Base-by-base conservation (phyloP, 208 protist species). In the Wallacemonas rigidus region DNA sequence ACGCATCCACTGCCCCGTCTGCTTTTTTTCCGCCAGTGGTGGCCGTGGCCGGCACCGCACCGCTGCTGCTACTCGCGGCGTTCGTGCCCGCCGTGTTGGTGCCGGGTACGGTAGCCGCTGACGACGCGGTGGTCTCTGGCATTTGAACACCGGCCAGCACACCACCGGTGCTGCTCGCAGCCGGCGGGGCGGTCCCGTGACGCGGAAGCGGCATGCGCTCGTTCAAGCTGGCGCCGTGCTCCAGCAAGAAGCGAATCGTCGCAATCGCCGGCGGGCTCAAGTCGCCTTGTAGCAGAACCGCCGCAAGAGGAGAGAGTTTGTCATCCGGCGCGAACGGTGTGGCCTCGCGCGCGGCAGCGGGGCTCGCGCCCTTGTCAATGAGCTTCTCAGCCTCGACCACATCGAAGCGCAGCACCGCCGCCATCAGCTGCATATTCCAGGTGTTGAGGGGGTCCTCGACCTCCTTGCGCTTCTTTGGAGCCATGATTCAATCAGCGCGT, bases 371-470 rank as follows among this genome's bases (percentile, higher is more conserved):
- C 45, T 87, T 88, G 26, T 75, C 77, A 26, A 91, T 71, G 9
- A 92, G 51, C 9, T 55, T 45, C n/a, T 80, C 65, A 11, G 81
- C 82, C 8, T 75, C 75, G 12, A 40, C 36, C 12, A 86, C 45
- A 51, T 92, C 81, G 44, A 77, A 69, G n/a, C 71, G 74, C 40
- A 93, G 72, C 14, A 69, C 82, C n/a, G 91, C 85, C 11, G 81
- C 78, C 81, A 92, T 90, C 8, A 96, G 75, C 67, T 94, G 86
- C 56, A 82, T 62, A 55, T 92, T 93, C 88, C 88, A 96, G 68
- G 91, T 93, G 82, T 96, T 88, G 48, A 85, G 79, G 2, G 88
- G 86, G 71, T 94, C 91, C 54, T 96, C 91, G 26, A 86, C 71
- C 55, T 80, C 64, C 67, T 74, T 75, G 9, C 76, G 73, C 63